A percentile compares a stretch with the other conserved stretches of the same genome.
Conservation (phyloP, 2,329 filamentous ascomycete genomes). For the Endoconidiophora laricicola region DNA sequence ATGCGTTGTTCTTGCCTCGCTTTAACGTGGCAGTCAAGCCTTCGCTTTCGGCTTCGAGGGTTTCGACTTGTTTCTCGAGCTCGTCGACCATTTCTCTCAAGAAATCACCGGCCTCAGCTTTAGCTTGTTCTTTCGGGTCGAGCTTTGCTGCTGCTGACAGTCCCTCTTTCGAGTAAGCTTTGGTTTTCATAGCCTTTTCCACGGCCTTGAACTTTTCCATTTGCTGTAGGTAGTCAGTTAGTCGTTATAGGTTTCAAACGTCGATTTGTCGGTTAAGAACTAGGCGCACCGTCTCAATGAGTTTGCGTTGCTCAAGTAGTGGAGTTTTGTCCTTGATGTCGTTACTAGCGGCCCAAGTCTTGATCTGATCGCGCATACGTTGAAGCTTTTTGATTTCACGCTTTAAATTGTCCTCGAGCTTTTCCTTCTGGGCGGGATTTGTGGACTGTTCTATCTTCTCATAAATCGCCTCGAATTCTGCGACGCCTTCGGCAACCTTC, state of each 20-base stretch:
- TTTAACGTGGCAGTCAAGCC: slow-evolving; percentile 76
- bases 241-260: slow-evolving; percentile 12
- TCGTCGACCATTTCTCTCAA: slow-evolving; percentile 77
- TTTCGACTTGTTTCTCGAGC: slow-evolving; percentile 84
- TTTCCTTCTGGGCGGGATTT: slow-evolving; percentile 93
- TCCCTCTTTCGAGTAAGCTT: slow-evolving; percentile 97
- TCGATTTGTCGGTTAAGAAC: slow-evolving; percentile 14
- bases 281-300: slow-evolving; percentile 78
- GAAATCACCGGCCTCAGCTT: slow-evolving; percentile 76
- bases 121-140: slow-evolving; percentile 95
- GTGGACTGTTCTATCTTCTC: slow-evolving; percentile 91
- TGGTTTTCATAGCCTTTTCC: slow-evolving; percentile 99
- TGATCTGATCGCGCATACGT: slow-evolving; percentile 93
- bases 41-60: slow-evolving; percentile 79
- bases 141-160: slow-evolving; percentile 80
- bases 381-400: slow-evolving; percentile 99
- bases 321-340: slow-evolving; percentile 99
- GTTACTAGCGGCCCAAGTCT: slow-evolving; percentile 96
- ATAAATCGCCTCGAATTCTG: slow-evolving; percentile 85
- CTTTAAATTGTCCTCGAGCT: slow-evolving; percentile 94
- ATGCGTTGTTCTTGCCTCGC: slow-evolving; percentile 76
- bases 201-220: slow-evolving; percentile 99
- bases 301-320: slow-evolving; percentile 78
- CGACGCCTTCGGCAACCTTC: slow-evolving; percentile 84
- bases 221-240: slow-evolving; percentile 40